Conservation (phyloP, 1,284 basidiomycete genomes). For the Heterobasidion annosum region DNA sequence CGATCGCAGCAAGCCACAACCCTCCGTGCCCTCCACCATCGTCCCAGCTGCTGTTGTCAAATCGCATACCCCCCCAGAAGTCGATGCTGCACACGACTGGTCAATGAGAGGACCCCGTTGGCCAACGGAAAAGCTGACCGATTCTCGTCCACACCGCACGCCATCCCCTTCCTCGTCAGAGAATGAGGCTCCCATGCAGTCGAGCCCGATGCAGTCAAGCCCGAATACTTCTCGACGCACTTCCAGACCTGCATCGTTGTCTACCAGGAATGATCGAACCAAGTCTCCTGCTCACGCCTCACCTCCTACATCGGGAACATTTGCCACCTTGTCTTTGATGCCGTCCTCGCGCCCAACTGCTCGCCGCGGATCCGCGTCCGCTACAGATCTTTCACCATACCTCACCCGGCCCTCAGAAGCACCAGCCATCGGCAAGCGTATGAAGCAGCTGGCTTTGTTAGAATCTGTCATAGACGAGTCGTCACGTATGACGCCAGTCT, state of each 20-base stretch:
- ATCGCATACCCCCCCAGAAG: neutral
- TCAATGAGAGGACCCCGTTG: slow-evolving; percentile 4
- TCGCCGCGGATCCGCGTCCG: slow-evolving; percentile 18
- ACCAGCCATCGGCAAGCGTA: slow-evolving; percentile 40
- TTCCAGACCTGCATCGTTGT: neutral
- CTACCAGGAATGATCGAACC: neutral
- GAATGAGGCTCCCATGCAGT: neutral
- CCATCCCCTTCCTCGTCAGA: neutral
- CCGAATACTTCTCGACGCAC: slow-evolving; percentile 3
- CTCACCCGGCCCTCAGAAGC: slow-evolving; percentile 38
- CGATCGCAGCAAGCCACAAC: slow-evolving; percentile 5
- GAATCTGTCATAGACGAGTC: slow-evolving; percentile 69
- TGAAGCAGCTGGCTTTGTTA: slow-evolving; percentile 67
- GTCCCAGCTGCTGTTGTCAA: slow-evolving; percentile 6
- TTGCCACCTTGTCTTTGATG: slow-evolving; percentile 6
- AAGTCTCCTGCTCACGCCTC: neutral
- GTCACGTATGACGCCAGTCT: slow-evolving; percentile 44
- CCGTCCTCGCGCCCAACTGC: slow-evolving; percentile 3
- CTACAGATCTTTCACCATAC: slow-evolving; percentile 59
- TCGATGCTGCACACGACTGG: slow-evolving; percentile 2
- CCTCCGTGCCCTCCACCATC: neutral
- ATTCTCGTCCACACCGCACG: neutral
- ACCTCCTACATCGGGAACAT: slow-evolving; percentile 11
- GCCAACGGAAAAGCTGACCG: neutral
- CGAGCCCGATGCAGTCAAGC: neutral